Evolutionary conservation across 176 grass and related monocot genomes (phyloP), one percentile per base, ranked within the genome.

Genomic region (Paspalum vaginatum): DNA sequence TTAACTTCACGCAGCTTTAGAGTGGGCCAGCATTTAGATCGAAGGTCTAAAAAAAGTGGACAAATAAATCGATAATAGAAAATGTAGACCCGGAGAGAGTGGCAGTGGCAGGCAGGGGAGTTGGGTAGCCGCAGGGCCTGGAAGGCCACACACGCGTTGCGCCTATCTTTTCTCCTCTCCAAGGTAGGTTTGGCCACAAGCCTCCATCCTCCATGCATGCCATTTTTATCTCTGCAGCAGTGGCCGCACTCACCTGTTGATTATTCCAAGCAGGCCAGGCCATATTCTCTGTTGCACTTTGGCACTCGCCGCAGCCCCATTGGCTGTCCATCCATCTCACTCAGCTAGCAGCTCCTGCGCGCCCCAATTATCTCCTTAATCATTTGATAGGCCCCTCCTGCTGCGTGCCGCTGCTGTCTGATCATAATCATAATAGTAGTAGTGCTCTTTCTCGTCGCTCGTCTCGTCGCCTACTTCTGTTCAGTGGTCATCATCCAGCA

Each of bases 261-360:
- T 21, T 37, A 26, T 56, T 78, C 51, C 61, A 47, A 11, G 65
- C 60, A 42, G 5, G 67, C n/a, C 26, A 45, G 26, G 49, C 68
- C 37, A 51, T 88, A 22, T 39, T 51, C 69, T 88, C 75, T 75
- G 75, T 88, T 84, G 87, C 87, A 39, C 81, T 84, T 88, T 74
- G 75, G 68, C 86, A 79, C 80, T 60, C 50, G 86, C 61, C 68
- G 7, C 37, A 2, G 68, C 15, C 21, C 22, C 2, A 84, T 82
- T 55, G 79, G 85, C 47, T 39, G 32, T 32, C 32, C 32, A 3
- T 32, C 32, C 32, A 32, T 32, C 32, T 32, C 32, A n/a, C n/a
- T n/a, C n/a, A n/a, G n/a, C n/a, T n/a, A n/a, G n/a, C n/a, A 41
- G 32, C 52, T 17, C 39, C 64, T 47, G 18, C 18, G 12, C 0